Percentiles rank a stretch among this genome's conserved stretches.
phyloP scores from a whole-genome alignment of 2,329 filamentous ascomycete species.

The Ophiocordyceps unilateralis region DNA sequence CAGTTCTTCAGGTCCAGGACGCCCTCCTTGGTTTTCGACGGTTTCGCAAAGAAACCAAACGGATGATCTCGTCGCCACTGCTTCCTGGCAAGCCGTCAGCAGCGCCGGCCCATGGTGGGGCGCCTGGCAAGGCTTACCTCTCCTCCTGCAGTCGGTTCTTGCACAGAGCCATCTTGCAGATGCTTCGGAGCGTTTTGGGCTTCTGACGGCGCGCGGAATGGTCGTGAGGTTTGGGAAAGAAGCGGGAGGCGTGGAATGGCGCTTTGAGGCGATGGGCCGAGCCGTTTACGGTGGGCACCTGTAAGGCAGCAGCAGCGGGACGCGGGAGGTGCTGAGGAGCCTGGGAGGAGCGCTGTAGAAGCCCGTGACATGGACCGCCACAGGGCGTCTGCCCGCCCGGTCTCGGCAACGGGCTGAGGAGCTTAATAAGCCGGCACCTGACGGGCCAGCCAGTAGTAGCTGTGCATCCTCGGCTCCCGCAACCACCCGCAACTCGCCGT shows the following conservation, averaged over 20 bases:
- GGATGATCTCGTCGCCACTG: constrained; percentile 96
- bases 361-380: neutral
- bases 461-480: no score
- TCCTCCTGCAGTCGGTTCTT: constrained; percentile 79
- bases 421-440: no score
- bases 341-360: no score
- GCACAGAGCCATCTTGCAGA: constrained; percentile 59
- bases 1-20: constrained; percentile 85
- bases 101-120: constrained; percentile 1
- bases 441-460: no score
- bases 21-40: constrained; percentile 60
- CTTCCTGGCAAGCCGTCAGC: constrained; percentile 44
- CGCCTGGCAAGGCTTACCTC: constrained; percentile 39
- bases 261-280: neutral
- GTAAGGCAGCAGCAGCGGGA: no score
- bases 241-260: neutral
- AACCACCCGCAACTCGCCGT: no score
- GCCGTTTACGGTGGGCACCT: neutral
- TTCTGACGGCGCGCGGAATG: neutral
- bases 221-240: neutral
- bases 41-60: constrained; percentile 92
- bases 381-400: neutral
- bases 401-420: neutral
- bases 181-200: constrained; percentile 1
- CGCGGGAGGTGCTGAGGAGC: neutral